Base-by-base conservation (phyloP, 2,329 filamentous ascomycete species). In the Penicillium sp. region DNA sequence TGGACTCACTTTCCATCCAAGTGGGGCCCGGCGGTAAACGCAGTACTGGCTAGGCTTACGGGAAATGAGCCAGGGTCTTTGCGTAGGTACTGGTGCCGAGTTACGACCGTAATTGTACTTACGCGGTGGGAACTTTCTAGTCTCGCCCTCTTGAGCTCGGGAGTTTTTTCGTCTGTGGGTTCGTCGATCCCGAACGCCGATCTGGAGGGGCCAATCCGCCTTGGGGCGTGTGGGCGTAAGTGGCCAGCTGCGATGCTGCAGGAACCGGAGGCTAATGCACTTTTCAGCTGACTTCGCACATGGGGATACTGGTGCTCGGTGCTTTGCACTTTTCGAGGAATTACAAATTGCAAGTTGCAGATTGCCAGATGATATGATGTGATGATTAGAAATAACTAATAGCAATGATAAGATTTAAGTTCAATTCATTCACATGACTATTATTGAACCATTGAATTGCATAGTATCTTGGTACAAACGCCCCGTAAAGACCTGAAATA, bases 221-320 rank as follows among this genome's bases (percentile, higher is more conserved):
- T 55, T 45, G 35, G 53, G 47, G 44, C 44, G 45, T 49, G 51
- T 49, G 55, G 52, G 51, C 47, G 33, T 49, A 46, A 46, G 53
- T 65, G 61, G 64, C 37, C 51, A 43, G 57, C 33, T 31, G 31
- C 42, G 49, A 45, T 56, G 60, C 66, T 71, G 70, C 70, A 72
- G 69, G 69, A 71, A 72, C 70, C 55, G 60, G 55, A 58, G 57
- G 56, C 60, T 68, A 66, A 67, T 69, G 68, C 63, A 64, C 60
- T 58, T 55, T 68, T 71, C 70, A 68, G 65, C 62, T 66, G 61
- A 56, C 55, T 52, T 45, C 58, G 43, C 48, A 39, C 16, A 19
- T 5, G 44, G 35, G 39, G 31, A 46, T 29, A 22, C 48, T 45
- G 16, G 13, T 37, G 48, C 13, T 16, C 21, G 29, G 31, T 22